These are phyloP conservation scores for Aspergillus conjunctus DNA, from an alignment of 495 filamentous ascomycete species.

Conservation along the genomic window DNA sequence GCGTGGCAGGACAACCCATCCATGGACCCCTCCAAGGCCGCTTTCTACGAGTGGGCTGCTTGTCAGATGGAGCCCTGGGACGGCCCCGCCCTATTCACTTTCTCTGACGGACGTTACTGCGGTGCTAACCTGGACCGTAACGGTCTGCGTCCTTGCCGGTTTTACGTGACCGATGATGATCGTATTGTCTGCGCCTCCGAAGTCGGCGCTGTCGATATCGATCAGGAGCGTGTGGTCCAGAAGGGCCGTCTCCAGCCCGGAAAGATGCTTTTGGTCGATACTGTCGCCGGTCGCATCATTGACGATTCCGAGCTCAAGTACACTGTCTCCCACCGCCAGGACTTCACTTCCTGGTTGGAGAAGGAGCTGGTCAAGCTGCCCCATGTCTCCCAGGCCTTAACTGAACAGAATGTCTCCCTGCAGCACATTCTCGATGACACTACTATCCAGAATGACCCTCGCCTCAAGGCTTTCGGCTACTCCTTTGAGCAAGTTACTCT, in stretches of 20 bases:
- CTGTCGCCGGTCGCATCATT: conserved; percentile 91
- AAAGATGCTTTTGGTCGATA: conserved; percentile 97
- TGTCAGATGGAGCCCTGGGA: conserved; percentile 99
- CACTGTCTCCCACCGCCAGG: conserved; percentile 78
- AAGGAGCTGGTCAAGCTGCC: conserved; percentile 82
- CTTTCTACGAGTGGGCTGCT: conserved; percentile 99
- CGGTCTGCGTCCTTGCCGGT: conserved; percentile 93
- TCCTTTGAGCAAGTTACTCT: conserved; percentile 96
- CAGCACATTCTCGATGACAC: conserved; percentile 65
- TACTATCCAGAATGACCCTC: conserved; percentile 82
- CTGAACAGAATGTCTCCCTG: conserved; percentile 62
- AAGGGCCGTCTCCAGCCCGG: conserved; percentile 96
- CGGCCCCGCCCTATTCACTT: conserved; percentile 96
- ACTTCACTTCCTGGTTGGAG: conserved; percentile 89
- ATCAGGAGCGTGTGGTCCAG: conserved; percentile 86
- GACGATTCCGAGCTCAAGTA: conserved; percentile 93
- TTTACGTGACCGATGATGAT: conserved; percentile 97
- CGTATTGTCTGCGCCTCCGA: conserved; percentile 98
- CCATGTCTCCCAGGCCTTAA: conserved; percentile 64
- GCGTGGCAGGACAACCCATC: conserved; percentile 94
- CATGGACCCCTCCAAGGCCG: conserved; percentile 95
- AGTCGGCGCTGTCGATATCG: conserved; percentile 91
- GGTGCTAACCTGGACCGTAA: conserved; percentile 99
- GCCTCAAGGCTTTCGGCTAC: conserved; percentile 90
- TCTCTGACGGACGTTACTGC: conserved; percentile 96